Evolutionary conservation across 2,329 filamentous ascomycete species (phyloP).

Genomic region (Rhynchosporium agropyri): DNA sequence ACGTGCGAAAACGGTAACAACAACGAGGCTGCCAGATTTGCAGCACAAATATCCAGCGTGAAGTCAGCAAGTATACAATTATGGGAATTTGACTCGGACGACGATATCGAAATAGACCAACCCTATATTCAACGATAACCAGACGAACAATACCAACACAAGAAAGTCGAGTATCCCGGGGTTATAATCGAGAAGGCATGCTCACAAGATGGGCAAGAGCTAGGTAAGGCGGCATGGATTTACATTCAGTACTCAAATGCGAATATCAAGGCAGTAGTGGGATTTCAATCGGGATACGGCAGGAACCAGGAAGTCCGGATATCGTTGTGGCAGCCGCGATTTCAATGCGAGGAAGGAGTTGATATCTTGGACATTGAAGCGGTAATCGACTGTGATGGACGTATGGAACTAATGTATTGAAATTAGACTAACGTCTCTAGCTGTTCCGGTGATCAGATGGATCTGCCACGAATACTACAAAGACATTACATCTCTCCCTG

Average conservation of each 20-base stretch:
- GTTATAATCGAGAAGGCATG: conserved; percentile 25
- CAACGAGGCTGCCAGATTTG: conserved; percentile 27
- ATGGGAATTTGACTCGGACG: conserved; percentile 26
- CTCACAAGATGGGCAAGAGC: conserved; percentile 20
- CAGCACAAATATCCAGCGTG: conserved; percentile 25
- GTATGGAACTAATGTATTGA: conserved; percentile 17
- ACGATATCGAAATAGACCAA: conserved; percentile 22
- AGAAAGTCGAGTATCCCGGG: conserved; percentile 23
- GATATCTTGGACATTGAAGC: conserved; percentile 23
- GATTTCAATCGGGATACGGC: conserved; percentile 26
- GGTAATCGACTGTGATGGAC: conserved; percentile 24
- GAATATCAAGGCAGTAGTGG: conserved; percentile 28
- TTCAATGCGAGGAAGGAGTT: conserved; percentile 20
- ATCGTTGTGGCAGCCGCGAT: conserved; percentile 26
- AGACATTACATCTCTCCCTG: conserved; percentile 22
- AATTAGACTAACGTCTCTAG: conserved; percentile 21
- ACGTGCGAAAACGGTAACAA: conserved; percentile 21
- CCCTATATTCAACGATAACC: conserved; percentile 22
- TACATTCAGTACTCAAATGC: conserved; percentile 28
- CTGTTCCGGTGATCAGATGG: conserved; percentile 24
- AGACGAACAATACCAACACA: conserved; percentile 24
- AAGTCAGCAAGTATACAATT: conserved; percentile 27
- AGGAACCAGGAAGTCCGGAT: conserved; percentile 27
- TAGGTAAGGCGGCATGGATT: conserved; percentile 24
- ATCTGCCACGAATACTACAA: conserved; percentile 21